Conservation (phyloP, 352 stramenopile species). For the Pythium monospermum region DNA sequence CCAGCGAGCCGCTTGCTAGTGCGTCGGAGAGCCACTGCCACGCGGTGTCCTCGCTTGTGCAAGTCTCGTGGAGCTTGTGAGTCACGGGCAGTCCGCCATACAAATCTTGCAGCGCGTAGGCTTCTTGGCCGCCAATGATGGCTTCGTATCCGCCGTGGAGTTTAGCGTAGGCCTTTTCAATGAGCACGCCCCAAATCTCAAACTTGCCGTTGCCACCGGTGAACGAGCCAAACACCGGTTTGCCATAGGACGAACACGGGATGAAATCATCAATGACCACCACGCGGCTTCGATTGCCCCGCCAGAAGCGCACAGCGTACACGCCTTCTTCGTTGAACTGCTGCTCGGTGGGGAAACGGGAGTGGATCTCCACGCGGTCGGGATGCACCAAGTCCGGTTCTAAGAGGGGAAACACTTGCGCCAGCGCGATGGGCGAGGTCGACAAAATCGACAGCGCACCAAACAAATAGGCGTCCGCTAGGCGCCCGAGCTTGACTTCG, state of each 20-base stretch:
- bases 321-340: slow-evolving; percentile 88
- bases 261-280: slow-evolving; percentile 85
- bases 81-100: slow-evolving; percentile 64
- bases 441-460: slow-evolving; percentile 78
- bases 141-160: slow-evolving; percentile 88
- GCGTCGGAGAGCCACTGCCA: slow-evolving; percentile 45
- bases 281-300: slow-evolving; percentile 73
- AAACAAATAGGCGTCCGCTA: slow-evolving; percentile 79
- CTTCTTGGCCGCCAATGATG: slow-evolving; percentile 85
- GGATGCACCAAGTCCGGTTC: slow-evolving; percentile 51
- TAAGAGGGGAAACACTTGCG: slow-evolving; percentile 65
- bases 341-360: slow-evolving; percentile 57
- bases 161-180: slow-evolving; percentile 96
- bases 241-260: slow-evolving; percentile 77
- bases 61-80: slow-evolving; percentile 68
- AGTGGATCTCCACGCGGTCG: slow-evolving; percentile 55
- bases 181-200: slow-evolving; percentile 90
- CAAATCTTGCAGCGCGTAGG: slow-evolving; percentile 70
- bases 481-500: slow-evolving; percentile 53
- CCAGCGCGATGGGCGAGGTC: slow-evolving; percentile 66
- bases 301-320: slow-evolving; percentile 83
- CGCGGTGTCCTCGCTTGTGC: slow-evolving; percentile 42
- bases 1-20: slow-evolving; percentile 54
- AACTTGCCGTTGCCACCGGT: slow-evolving; percentile 78
- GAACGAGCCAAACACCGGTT: slow-evolving; percentile 81